phyloP scores from a whole-genome alignment of 768 basidiomycete genomes.

The Psilocybe cubensis region DNA sequence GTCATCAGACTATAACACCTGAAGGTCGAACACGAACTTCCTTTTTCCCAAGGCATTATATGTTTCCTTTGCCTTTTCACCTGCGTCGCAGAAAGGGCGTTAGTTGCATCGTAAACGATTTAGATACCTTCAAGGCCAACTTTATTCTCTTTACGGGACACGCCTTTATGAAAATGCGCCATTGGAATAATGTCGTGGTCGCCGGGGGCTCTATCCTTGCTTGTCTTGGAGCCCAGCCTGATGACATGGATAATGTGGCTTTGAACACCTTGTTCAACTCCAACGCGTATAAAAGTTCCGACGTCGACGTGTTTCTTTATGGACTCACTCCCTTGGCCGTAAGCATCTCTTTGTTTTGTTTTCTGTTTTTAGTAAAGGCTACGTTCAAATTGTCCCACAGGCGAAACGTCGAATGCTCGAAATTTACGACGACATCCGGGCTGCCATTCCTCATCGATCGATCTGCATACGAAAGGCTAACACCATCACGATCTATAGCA shows the following conservation, averaged over 20 bases:
- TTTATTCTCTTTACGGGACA: constrained; percentile 51
- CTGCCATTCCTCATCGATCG: constrained; percentile 53
- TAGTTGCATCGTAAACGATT: constrained; percentile 24
- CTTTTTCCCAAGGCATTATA: neutral
- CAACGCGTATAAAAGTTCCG: constrained; percentile 43
- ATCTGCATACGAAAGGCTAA: constrained; percentile 52
- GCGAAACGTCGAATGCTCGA: constrained; percentile 46
- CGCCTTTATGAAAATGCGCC: constrained; percentile 39
- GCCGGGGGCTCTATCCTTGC: constrained; percentile 51
- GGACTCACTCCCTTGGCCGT: constrained; percentile 32
- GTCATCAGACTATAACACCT: too few relatives aligned
- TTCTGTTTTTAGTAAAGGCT: neutral
- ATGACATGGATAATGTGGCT: neutral
- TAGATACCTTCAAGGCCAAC: constrained; percentile 48
- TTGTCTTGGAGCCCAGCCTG: constrained; percentile 31
- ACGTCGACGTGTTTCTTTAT: constrained; percentile 51
- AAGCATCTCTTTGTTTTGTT: neutral
- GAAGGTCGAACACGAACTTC: neutral
- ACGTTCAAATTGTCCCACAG: constrained; percentile 15
- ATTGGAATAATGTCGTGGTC: constrained; percentile 52
- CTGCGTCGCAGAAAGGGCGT: neutral
- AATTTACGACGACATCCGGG: constrained; percentile 48
- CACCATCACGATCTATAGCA: too few relatives aligned
- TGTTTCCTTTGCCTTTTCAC: neutral
- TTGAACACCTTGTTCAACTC: constrained; percentile 40